Percentiles rank a stretch among this genome's conserved stretches.
Conservation (phyloP, 2,329 filamentous ascomycete genomes). For the Akanthomyces dipterigenus region DNA sequence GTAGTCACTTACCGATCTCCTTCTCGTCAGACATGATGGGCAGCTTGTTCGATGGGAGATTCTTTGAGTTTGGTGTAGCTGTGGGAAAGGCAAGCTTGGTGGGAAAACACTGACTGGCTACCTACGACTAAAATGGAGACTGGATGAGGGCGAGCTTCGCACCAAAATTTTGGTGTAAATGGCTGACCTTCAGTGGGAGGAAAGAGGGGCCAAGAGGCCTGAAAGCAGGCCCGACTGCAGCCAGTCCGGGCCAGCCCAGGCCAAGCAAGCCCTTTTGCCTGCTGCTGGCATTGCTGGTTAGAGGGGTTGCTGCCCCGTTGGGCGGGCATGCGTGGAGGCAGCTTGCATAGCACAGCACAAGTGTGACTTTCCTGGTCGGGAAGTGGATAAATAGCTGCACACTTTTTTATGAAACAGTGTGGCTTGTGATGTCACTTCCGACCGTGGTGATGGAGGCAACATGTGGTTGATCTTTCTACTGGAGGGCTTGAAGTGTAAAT, state of each 20-base stretch:
- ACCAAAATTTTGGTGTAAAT: conserved; percentile 10
- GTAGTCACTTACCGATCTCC: conserved; percentile 35
- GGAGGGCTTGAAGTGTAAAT: neutral
- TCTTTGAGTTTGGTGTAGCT: conserved; percentile 10
- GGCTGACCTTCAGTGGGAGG: neutral
- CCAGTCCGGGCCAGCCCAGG: neutral
- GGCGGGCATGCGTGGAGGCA: neutral
- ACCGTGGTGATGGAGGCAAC: neutral
- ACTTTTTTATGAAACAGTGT: neutral
- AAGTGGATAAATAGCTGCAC: neutral
- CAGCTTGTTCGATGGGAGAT: conserved; percentile 17
- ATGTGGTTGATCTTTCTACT: neutral
- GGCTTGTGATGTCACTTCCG: neutral
- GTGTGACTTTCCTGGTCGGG: too few relatives aligned
- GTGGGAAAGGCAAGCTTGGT: conserved; percentile 9
- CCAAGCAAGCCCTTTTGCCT: neutral
- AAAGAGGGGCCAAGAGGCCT: conserved; percentile 1
- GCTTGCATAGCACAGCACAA: neutral
- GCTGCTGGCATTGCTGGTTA: neutral
- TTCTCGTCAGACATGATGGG: conserved; percentile 40
- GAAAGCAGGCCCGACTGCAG: neutral
- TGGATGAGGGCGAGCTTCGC: conserved; percentile 3
- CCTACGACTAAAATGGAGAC: conserved; percentile 11
- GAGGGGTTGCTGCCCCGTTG: neutral
- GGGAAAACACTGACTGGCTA: conserved; percentile 15